phyloP scores from a whole-genome alignment of 352 stramenopile genomes.

The Phytophthora hibernalis region DNA sequence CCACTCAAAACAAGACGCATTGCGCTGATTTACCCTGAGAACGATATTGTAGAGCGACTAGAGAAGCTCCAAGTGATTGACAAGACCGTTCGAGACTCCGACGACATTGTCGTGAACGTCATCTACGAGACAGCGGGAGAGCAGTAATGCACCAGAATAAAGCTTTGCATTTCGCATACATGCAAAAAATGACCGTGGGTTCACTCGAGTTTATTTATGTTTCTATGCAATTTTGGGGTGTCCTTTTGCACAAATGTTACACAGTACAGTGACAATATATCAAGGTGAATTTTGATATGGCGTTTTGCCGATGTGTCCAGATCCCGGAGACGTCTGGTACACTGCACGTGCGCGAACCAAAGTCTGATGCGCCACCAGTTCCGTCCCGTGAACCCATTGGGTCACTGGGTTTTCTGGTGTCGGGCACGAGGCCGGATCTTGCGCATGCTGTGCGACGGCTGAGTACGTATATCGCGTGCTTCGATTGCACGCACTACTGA shows the following conservation, averaged over 20 bases:
- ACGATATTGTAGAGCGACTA: neutral
- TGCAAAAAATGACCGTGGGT: neutral
- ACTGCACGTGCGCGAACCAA: too few relatives aligned
- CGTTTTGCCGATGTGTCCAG: too few relatives aligned
- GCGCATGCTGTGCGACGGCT: too few relatives aligned
- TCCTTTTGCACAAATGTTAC: neutral
- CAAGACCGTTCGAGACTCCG: neutral
- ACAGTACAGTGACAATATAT: too few relatives aligned
- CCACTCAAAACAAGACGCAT: neutral
- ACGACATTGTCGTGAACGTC: neutral
- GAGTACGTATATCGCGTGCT: too few relatives aligned
- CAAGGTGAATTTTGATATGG: too few relatives aligned
- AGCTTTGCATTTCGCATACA: neutral
- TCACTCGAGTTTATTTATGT: neutral
- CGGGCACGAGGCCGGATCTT: too few relatives aligned
- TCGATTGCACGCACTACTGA: too few relatives aligned
- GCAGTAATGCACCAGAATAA: neutral
- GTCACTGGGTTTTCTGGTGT: too few relatives aligned
- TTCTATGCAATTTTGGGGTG: neutral
- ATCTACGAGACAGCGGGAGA: neutral
- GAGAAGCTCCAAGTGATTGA: neutral
- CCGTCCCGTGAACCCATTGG: too few relatives aligned
- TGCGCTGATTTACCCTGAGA: neutral
- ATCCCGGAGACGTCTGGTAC: too few relatives aligned
- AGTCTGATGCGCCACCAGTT: too few relatives aligned